These are phyloP conservation scores for Boletellus ananas DNA, from an alignment of 768 basidiomycete species.

Conservation along the genomic window DNA sequence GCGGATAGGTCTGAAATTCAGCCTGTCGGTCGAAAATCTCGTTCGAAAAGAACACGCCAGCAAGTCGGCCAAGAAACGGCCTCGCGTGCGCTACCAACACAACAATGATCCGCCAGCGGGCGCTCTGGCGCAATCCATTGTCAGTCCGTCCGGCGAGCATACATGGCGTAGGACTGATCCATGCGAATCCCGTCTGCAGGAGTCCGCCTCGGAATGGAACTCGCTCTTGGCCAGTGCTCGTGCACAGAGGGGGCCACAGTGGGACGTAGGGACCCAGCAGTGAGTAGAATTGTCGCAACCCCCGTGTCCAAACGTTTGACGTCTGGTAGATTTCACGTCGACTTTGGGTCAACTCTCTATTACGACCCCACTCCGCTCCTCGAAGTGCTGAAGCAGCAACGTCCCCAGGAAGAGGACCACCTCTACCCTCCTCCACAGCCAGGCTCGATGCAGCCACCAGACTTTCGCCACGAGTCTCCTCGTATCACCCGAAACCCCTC, in stretches of 20 bases:
- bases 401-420: constrained; percentile 29
- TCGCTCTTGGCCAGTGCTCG: constrained; percentile 73
- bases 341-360: constrained; percentile 66
- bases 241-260: constrained; percentile 80
- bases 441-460: constrained; percentile 31
- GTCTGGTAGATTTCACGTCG: constrained; percentile 63
- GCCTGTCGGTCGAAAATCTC: constrained; percentile 52
- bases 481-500: constrained; percentile 32
- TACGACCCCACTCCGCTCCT: constrained; percentile 64
- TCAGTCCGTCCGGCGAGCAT: constrained; percentile 34
- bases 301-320: neutral
- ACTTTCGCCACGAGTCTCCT: constrained; percentile 33
- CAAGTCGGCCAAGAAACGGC: constrained; percentile 42
- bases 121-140: constrained; percentile 58
- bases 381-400: constrained; percentile 43
- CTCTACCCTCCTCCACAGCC: constrained; percentile 17
- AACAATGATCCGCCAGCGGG: constrained; percentile 46
- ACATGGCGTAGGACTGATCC: neutral
- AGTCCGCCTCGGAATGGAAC: constrained; percentile 85
- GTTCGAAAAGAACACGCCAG: constrained; percentile 47
- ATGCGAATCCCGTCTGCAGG: constrained; percentile 31
- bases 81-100: constrained; percentile 46
- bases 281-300: constrained; percentile 35
- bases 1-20: constrained; percentile 60
- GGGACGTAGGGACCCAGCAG: constrained; percentile 87